A percentile compares a stretch with the other conserved stretches of the same genome.
Conservation (phyloP, 1,139 yeast genomes). For the Yarrowia galli region DNA sequence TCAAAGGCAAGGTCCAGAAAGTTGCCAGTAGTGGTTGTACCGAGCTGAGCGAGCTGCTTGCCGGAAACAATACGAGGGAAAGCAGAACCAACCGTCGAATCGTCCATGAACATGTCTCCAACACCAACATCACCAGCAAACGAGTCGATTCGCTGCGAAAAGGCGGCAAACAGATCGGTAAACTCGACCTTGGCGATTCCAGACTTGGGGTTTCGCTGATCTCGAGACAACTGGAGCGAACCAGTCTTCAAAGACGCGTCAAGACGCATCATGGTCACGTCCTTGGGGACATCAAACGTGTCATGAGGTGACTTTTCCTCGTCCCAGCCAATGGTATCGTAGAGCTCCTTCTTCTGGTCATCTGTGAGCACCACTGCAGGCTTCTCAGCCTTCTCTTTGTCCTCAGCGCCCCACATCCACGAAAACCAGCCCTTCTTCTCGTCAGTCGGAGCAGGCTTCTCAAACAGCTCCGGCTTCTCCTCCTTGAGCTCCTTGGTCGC, state of each 20-base stretch:
- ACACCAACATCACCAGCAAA: slow-evolving; percentile 70
- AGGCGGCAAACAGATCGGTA: slow-evolving; percentile 79
- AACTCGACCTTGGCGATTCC: slow-evolving; percentile 79
- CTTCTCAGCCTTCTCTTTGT: slow-evolving; percentile 37
- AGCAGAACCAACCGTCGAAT: slow-evolving; percentile 75
- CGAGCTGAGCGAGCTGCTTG: slow-evolving; percentile 53
- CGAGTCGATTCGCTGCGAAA: slow-evolving; percentile 82
- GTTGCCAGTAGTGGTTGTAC: slow-evolving; percentile 55
- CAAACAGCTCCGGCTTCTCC: slow-evolving; percentile 54
- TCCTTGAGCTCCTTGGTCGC: slow-evolving; percentile 72
- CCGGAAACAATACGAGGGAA: slow-evolving; percentile 91
- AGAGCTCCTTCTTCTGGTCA: slow-evolving; percentile 68
- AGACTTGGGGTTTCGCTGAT: slow-evolving; percentile 47
- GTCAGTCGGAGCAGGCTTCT: slow-evolving; percentile 39
- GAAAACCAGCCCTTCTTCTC: slow-evolving; percentile 37
- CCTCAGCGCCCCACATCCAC: slow-evolving; percentile 35
- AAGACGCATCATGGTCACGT: slow-evolving; percentile 70
- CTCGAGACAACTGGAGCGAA: slow-evolving; percentile 66
- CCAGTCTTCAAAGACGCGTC: slow-evolving; percentile 77
- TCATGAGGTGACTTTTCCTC: slow-evolving; percentile 64
- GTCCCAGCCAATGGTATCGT: slow-evolving; percentile 92
- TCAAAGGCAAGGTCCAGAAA: slow-evolving; percentile 86
- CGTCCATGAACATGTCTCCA: slow-evolving; percentile 84
- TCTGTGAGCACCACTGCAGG: slow-evolving; percentile 53
- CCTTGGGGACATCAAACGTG: slow-evolving; percentile 73